These are phyloP conservation scores for Apiotrichum brassicae DNA, from an alignment of 1,284 basidiomycete genomes.

Conservation along the genomic window DNA sequence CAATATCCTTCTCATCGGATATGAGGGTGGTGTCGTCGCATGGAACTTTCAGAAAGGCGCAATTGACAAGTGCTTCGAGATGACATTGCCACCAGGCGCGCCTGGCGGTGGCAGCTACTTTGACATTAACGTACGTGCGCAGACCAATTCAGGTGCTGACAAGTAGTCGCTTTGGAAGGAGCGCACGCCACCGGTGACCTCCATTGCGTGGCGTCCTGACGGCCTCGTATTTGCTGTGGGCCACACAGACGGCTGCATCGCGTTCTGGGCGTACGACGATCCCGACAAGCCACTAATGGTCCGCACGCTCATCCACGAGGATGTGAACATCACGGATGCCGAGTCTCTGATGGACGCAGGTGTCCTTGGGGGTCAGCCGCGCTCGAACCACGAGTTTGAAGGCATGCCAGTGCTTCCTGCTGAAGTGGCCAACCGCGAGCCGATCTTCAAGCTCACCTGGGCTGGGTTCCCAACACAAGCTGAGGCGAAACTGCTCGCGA, in stretches of 20 bases:
- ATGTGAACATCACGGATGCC: constrained; percentile 49
- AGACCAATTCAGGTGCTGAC: constrained; percentile 1
- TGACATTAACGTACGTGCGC: constrained; percentile 28
- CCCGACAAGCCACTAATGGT: constrained; percentile 73
- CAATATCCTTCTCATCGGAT: constrained; percentile 72
- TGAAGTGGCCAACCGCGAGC: constrained; percentile 54
- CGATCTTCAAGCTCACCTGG: constrained; percentile 86
- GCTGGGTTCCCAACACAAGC: constrained; percentile 59
- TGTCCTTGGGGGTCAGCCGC: constrained; percentile 41
- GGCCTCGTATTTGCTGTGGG: constrained; percentile 50
- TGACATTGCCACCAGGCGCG: constrained; percentile 66
- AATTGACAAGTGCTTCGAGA: constrained; percentile 60
- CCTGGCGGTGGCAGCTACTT: constrained; percentile 67
- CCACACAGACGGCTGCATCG: constrained; percentile 77
- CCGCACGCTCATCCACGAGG: constrained; percentile 57
- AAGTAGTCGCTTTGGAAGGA: constrained; percentile 61
- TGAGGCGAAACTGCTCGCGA: constrained; percentile 30
- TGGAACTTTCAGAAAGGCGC: constrained; percentile 64
- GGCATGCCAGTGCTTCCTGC: constrained; percentile 15
- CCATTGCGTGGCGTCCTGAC: constrained; percentile 60
- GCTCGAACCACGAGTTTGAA: constrained; percentile 19
- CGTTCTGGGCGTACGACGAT: constrained; percentile 80
- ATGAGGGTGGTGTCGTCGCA: constrained; percentile 69
- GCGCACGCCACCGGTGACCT: constrained; percentile 65
- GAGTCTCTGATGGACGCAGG: constrained; percentile 46